phyloP scores from a whole-genome alignment of 805 yeast species.

The Lipomyces yamanashiensis region DNA sequence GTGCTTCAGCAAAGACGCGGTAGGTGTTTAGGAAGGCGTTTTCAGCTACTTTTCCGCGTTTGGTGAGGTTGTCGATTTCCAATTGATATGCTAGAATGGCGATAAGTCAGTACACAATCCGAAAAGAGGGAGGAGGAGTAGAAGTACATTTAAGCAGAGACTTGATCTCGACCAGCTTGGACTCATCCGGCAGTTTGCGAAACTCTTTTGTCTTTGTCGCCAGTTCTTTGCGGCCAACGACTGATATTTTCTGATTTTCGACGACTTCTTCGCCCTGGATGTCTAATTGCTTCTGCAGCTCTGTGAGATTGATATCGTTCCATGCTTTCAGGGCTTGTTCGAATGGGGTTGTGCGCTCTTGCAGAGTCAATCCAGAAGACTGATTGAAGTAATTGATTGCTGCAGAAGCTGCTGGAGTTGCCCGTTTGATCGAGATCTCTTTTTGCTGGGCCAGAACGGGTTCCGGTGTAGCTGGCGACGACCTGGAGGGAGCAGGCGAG shows the following conservation, averaged over 20 bases:
- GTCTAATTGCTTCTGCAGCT: conserved; percentile 74
- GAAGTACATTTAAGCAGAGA: conserved; percentile 56
- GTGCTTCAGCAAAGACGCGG: conserved; percentile 80
- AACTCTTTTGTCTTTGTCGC: conserved; percentile 88
- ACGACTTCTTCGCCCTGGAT: conserved; percentile 73
- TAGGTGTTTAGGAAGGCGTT: conserved; percentile 73
- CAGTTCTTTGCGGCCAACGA: conserved; percentile 71
- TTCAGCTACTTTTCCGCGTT: conserved; percentile 76
- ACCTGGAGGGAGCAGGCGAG: conserved; percentile 8
- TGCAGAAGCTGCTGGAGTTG: neutral
- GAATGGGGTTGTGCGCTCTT: conserved; percentile 35
- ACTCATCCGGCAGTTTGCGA: conserved; percentile 68
- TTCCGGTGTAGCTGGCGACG: conserved; percentile 16
- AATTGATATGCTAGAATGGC: conserved; percentile 64
- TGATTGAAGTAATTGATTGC: neutral
- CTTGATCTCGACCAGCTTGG: conserved; percentile 68
- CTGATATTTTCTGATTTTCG: conserved; percentile 67
- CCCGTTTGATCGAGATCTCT: neutral
- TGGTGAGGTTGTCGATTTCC: conserved; percentile 82
- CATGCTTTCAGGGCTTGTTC: conserved; percentile 39
- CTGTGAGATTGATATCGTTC: conserved; percentile 65
- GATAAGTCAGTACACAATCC: neutral
- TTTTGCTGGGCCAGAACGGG: neutral
- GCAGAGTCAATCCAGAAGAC: conserved; percentile 10
- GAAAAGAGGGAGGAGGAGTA: neutral